Evolutionary conservation across 2,329 filamentous ascomycete genomes (phyloP).

Genomic region (Fusarium nisikadoi): DNA sequence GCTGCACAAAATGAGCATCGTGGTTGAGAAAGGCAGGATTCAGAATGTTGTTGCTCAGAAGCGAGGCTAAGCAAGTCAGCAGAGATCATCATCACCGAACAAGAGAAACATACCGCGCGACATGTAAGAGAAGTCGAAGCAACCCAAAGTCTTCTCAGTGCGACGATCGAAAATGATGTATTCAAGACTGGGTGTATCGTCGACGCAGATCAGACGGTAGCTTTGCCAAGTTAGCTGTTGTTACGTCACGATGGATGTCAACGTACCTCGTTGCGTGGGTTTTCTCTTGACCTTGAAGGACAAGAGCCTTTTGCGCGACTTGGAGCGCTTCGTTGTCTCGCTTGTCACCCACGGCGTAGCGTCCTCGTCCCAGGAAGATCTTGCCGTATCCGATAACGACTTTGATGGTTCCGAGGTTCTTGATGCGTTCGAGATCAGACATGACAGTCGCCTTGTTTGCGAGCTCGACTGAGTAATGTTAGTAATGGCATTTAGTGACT

Average conservation of each 20-base stretch:
- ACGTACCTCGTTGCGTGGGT: too few relatives aligned
- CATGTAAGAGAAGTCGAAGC: not conserved
- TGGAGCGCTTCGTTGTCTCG: too few relatives aligned
- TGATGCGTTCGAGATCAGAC: too few relatives aligned
- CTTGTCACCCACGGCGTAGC: too few relatives aligned
- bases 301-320: too few relatives aligned
- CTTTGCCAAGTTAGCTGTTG: not conserved
- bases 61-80: not conserved
- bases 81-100: not conserved
- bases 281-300: too few relatives aligned
- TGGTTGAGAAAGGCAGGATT: not conserved
- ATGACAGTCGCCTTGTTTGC: too few relatives aligned
- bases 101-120: not conserved
- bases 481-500: too few relatives aligned
- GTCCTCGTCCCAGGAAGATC: too few relatives aligned
- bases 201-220: not conserved
- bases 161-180: not conserved
- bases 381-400: too few relatives aligned
- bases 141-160: not conserved
- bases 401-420: too few relatives aligned
- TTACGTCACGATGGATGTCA: not conserved
- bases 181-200: not conserved
- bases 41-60: not conserved
- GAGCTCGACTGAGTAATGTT: too few relatives aligned
- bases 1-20: not conserved